Evolutionary conservation across 306 rosid genomes (phyloP).

Genomic region (Prunus mongolica): DNA sequence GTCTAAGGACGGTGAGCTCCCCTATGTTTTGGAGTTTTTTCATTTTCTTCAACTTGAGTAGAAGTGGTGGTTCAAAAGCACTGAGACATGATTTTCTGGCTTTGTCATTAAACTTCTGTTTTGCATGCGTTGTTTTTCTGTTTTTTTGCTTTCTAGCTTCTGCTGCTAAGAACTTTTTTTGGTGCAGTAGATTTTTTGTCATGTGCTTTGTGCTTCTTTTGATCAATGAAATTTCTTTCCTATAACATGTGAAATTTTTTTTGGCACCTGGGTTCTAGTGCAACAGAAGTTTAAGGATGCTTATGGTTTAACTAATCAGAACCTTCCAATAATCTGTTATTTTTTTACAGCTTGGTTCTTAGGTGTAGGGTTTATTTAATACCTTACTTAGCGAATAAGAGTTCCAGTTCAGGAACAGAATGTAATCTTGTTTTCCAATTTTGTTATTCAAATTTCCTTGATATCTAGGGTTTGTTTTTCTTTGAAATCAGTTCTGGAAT

Average conservation of each 20-base stretch:
- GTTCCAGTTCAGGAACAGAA: not conserved
- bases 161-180: not conserved
- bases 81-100: not conserved
- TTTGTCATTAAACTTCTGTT: not conserved
- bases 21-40: slow-evolving; percentile 8
- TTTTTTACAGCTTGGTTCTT: not conserved
- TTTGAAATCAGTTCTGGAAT: not conserved
- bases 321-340: not conserved
- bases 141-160: not conserved
- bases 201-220: not conserved
- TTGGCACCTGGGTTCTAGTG: not conserved
- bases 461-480: not conserved
- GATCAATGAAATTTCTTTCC: not conserved
- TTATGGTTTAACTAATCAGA: not conserved
- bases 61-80: not conserved
- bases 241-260: not conserved
- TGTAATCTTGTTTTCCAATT: not conserved
- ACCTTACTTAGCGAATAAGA: not conserved
- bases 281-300: not conserved
- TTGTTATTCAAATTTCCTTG: not conserved
- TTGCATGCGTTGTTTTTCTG: not conserved
- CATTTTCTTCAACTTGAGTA: not conserved
- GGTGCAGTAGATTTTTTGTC: not conserved
- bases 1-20: slow-evolving; percentile 61
- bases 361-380: not conserved